A percentile compares a stretch with the other conserved stretches of the same genome.
Conservation (phyloP, 495 filamentous ascomycete genomes). For the Emericellopsis terricola region DNA sequence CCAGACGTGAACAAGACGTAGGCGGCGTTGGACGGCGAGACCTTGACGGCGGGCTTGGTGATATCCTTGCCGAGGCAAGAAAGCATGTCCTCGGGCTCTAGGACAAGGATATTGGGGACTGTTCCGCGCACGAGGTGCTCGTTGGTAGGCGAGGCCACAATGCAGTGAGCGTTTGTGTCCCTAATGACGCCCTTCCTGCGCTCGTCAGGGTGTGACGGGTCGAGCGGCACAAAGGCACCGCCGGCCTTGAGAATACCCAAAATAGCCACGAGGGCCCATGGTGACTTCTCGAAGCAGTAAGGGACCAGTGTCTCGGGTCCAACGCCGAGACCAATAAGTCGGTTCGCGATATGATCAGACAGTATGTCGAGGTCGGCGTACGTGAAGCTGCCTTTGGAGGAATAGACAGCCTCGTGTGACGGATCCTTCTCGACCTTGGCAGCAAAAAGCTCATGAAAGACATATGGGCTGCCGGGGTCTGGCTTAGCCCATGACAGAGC, state of each 20-base stretch:
- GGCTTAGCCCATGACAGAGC: too few species aligned
- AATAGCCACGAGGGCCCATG: constrained; percentile 32
- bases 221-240: constrained; percentile 35
- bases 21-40: constrained; percentile 16
- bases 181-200: constrained; percentile 21
- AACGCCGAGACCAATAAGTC: constrained; percentile 19
- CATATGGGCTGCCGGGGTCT: too few species aligned
- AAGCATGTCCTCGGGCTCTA: too few species aligned
- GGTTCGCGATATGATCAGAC: not conserved
- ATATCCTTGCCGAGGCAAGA: too few species aligned
- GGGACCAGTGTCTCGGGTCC: constrained; percentile 31
- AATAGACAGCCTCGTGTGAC: not conserved
- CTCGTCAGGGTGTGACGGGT: constrained; percentile 31
- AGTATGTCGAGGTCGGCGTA: not conserved
- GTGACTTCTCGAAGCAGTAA: constrained; percentile 34
- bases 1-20: constrained; percentile 38
- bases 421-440: not conserved
- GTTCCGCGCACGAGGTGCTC: too few species aligned
- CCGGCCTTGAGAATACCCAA: constrained; percentile 37
- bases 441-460: not conserved
- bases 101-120: too few species aligned
- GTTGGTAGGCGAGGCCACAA: too few species aligned
- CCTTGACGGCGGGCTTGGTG: too few species aligned
- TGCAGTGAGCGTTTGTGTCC: too few species aligned
- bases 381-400: not conserved